These are phyloP conservation scores for Rhizophagus prolifer DNA, from an alignment of 192 early-diverging fungal genomes.

Conservation along the genomic window DNA sequence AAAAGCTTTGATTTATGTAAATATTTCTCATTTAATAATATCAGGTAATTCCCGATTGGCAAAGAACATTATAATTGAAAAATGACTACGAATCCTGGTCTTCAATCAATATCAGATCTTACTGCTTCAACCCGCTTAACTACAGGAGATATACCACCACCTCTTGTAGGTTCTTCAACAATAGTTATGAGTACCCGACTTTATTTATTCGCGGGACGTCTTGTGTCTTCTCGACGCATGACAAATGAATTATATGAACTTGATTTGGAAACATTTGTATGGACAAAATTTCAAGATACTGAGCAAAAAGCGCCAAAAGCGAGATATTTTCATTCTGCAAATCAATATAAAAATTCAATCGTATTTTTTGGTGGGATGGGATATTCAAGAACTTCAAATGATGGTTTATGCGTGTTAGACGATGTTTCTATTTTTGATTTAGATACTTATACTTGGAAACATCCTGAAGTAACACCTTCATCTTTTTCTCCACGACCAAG, in stretches of 20 bases:
- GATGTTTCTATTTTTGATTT: slow-evolving; percentile 72
- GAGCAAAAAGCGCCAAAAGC: slow-evolving; percentile 47
- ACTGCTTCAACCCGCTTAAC: slow-evolving; percentile 46
- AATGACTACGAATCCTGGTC: slow-evolving; percentile 31
- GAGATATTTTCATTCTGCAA: slow-evolving; percentile 79
- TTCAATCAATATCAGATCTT: slow-evolving; percentile 49
- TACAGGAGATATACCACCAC: slow-evolving; percentile 71
- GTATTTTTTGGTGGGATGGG: slow-evolving; percentile 84
- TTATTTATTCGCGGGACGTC: slow-evolving; percentile 74
- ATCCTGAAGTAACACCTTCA: slow-evolving; percentile 45
- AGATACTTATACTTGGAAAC: slow-evolving; percentile 64
- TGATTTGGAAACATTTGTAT: slow-evolving; percentile 60
- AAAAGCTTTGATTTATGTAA: background rate
- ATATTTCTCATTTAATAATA: background rate
- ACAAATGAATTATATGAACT: slow-evolving; percentile 72
- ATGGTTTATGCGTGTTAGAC: slow-evolving; percentile 65
- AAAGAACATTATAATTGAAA: background rate
- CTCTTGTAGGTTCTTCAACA: slow-evolving; percentile 71
- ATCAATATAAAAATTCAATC: slow-evolving; percentile 64
- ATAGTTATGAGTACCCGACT: slow-evolving; percentile 63
- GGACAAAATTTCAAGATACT: slow-evolving; percentile 47
- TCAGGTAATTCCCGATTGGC: background rate
- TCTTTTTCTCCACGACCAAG: slow-evolving; percentile 61
- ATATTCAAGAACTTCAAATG: slow-evolving; percentile 49
- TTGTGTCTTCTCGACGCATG: slow-evolving; percentile 67